phyloP scores from a whole-genome alignment of 768 basidiomycete genomes.

The Tylopilus intermedius region DNA sequence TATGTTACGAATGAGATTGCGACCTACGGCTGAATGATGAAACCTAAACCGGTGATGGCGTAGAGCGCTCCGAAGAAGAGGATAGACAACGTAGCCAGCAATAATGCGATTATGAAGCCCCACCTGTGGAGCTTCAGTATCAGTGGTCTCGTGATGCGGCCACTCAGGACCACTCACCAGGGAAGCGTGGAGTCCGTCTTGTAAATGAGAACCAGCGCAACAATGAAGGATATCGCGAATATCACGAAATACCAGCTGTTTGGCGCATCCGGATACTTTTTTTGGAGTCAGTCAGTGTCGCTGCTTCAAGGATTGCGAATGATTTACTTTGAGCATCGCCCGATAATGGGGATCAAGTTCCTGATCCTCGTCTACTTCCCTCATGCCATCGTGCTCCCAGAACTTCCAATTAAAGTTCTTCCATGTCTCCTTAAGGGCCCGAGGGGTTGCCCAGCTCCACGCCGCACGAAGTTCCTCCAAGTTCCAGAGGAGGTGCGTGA shows the following conservation, averaged over 20 bases:
- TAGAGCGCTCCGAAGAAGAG: conserved; percentile 53
- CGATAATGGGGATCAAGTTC: conserved; percentile 50
- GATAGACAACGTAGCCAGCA: conserved; percentile 48
- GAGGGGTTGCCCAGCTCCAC: conserved; percentile 43
- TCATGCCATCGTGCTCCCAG: conserved; percentile 25
- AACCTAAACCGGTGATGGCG: conserved; percentile 40
- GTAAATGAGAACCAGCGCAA: conserved; percentile 54
- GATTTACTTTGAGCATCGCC: conserved; percentile 42
- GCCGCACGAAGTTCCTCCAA: conserved; percentile 42
- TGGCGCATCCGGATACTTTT: conserved; percentile 34
- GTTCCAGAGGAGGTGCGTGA: conserved; percentile 55
- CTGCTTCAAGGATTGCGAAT: conserved; percentile 13
- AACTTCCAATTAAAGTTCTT: conserved; percentile 33
- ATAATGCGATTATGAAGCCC: conserved; percentile 47
- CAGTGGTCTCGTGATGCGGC: neutral
- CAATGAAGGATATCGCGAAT: conserved; percentile 32
- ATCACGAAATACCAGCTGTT: conserved; percentile 32
- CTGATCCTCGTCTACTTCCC: conserved; percentile 31
- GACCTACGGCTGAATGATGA: conserved; percentile 25
- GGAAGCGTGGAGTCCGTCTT: conserved; percentile 50
- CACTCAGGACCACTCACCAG: conserved; percentile 31
- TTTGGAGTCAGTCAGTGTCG: neutral
- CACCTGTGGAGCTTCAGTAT: conserved; percentile 25
- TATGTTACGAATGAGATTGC: neutral
- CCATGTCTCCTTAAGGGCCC: conserved; percentile 24